Conservation (phyloP, 257 asterid species). For the Osmanthus fragrans region DNA sequence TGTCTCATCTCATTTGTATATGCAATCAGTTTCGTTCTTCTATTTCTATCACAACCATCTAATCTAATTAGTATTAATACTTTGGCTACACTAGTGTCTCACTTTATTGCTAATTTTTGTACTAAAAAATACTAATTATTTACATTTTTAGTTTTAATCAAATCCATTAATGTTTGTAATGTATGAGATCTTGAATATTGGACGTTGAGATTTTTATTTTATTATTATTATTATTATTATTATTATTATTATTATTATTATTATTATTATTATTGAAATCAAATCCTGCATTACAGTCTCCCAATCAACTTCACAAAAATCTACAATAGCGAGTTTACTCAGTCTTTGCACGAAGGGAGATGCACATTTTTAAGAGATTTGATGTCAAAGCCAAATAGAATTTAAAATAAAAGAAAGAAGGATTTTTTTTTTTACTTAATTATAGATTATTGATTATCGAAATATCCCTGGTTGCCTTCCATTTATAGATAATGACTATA, state of each 20-base stretch:
- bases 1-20: conserved; percentile 11
- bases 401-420: no score
- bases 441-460: no score
- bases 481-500: not conserved
- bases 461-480: not conserved
- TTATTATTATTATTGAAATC: not conserved
- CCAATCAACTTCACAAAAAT: no score
- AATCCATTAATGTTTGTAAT: not conserved
- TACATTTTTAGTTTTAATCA: not conserved
- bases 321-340: not conserved
- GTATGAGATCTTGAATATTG: not conserved
- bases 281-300: not conserved
- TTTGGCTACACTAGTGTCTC: not conserved
- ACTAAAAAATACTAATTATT: not conserved
- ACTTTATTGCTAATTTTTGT: not conserved
- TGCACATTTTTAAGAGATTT: no score
- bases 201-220: not conserved
- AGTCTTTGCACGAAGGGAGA: not conserved
- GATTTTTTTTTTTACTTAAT: no score
- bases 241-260: no score
- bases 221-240: no score
- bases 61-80: not conserved
- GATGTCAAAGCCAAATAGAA: no score
- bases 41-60: not conserved
- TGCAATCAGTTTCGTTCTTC: not conserved